These are phyloP conservation scores for Pseudozyma sp. DNA, from an alignment of 1,284 basidiomycete species.

Conservation along the genomic window DNA sequence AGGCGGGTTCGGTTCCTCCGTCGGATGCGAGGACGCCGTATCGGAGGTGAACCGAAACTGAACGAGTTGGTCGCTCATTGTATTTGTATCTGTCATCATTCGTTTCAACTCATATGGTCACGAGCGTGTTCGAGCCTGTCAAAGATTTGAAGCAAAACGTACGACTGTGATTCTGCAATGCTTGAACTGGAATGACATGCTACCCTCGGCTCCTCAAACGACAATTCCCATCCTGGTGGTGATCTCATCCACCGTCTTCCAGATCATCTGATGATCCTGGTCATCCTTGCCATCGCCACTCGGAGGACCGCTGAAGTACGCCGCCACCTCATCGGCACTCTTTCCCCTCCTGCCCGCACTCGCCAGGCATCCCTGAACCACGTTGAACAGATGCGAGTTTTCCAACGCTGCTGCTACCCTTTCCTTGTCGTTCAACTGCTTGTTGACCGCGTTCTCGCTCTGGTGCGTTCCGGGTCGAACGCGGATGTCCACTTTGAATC, in stretches of 20 bases:
- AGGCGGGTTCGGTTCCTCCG: constrained; percentile 14
- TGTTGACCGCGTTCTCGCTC: constrained; percentile 94
- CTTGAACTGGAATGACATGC: neutral
- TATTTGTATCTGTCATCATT: constrained; percentile 4
- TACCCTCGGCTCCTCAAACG: constrained; percentile 6
- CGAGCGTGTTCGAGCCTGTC: no score
- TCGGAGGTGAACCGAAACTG: constrained; percentile 4
- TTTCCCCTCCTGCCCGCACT: constrained; percentile 71
- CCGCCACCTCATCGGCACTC: constrained; percentile 36
- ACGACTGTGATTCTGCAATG: no score
- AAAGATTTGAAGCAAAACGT: no score
- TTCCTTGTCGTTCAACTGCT: constrained; percentile 99
- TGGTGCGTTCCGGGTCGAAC: constrained; percentile 96
- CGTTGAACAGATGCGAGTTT: constrained; percentile 85
- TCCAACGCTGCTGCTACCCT: constrained; percentile 96
- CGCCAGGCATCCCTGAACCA: constrained; percentile 86
- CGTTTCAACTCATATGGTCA: no score
- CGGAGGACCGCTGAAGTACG: constrained; percentile 26
- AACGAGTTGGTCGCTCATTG: neutral
- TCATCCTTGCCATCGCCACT: constrained; percentile 11
- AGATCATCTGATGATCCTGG: constrained; percentile 33
- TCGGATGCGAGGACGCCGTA: constrained; percentile 25
- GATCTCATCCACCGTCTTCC: constrained; percentile 52
- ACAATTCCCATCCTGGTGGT: constrained; percentile 39
- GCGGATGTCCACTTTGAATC: constrained; percentile 94